phyloP scores from a whole-genome alignment of 2,329 filamentous ascomycete genomes.

The Huntiella savannae region DNA sequence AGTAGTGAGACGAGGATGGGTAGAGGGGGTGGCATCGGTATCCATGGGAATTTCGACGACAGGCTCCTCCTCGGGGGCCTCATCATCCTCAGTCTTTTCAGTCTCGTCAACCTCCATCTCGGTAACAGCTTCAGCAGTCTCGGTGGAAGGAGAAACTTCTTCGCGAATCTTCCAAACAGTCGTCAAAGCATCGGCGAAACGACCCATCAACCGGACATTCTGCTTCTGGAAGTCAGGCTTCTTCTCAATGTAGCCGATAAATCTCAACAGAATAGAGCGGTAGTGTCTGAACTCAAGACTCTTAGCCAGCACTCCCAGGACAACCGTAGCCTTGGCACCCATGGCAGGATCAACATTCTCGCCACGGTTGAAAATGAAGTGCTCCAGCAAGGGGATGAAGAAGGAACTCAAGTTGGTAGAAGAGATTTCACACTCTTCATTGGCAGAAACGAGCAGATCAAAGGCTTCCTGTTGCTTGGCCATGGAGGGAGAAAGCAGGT shows the following conservation, averaged over 20 bases:
- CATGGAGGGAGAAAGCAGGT: constrained; percentile 77
- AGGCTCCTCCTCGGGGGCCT: constrained; percentile 15
- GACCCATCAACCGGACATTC: constrained; percentile 62
- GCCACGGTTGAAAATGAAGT: constrained; percentile 73
- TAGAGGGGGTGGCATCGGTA: constrained; percentile 7
- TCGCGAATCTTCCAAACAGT: constrained; percentile 5
- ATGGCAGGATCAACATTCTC: constrained; percentile 71
- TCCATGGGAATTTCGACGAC: constrained; percentile 18
- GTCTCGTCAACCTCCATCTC: not conserved
- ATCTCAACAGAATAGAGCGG: constrained; percentile 64
- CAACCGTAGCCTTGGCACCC: constrained; percentile 66
- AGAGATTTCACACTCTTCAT: constrained; percentile 42
- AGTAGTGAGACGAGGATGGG: constrained; percentile 28
- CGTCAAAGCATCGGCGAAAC: constrained; percentile 59
- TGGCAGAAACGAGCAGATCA: constrained; percentile 52
- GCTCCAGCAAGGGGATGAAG: constrained; percentile 79
- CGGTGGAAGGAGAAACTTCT: constrained; percentile 12
- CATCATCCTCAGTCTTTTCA: not conserved
- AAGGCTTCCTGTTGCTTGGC: constrained; percentile 72
- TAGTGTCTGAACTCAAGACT: constrained; percentile 85
- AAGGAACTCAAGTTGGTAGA: constrained; percentile 69
- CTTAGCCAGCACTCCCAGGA: constrained; percentile 54
- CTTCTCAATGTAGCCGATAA: constrained; percentile 60
- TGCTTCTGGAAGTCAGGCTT: constrained; percentile 75
- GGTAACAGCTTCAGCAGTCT: constrained; percentile 22